phyloP scores from a whole-genome alignment of 2,329 filamentous ascomycete genomes.

The Fusarium cyanostomum region DNA sequence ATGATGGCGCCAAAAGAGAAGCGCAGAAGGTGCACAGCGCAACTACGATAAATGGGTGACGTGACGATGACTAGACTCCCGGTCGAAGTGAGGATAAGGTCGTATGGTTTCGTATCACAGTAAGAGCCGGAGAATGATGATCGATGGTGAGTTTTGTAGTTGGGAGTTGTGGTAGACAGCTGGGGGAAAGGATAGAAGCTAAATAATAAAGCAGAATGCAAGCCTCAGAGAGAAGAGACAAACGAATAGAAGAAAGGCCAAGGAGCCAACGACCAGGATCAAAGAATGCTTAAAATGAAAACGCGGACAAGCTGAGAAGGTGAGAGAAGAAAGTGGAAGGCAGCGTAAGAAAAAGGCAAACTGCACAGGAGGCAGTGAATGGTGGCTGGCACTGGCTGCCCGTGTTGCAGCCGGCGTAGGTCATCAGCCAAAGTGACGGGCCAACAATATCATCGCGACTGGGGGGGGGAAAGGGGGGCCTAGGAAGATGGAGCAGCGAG shows the following conservation, averaged over 20 bases:
- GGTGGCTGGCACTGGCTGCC: constrained; percentile 1
- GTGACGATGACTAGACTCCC: too few relatives aligned
- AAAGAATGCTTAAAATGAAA: not conserved
- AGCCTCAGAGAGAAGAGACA: not conserved
- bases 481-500: not conserved
- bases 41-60: too few relatives aligned
- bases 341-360: not conserved
- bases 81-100: not conserved
- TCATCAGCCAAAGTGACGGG: not conserved
- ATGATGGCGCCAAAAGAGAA: too few relatives aligned
- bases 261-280: not conserved
- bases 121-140: too few relatives aligned
- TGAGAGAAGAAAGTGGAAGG: not conserved
- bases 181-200: not conserved
- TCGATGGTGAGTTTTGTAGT: not conserved
- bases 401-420: constrained; percentile 1
- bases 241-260: not conserved
- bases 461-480: too few relatives aligned
- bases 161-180: not conserved
- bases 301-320: not conserved
- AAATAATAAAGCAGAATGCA: not conserved
- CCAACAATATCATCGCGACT: not conserved
- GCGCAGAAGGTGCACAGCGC: too few relatives aligned
- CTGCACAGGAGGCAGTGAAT: constrained; percentile 6
- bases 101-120: not conserved